Evolutionary conservation across 2,329 filamentous ascomycete genomes (phyloP).

Genomic region (Tolypocladium ophioglossoides): DNA sequence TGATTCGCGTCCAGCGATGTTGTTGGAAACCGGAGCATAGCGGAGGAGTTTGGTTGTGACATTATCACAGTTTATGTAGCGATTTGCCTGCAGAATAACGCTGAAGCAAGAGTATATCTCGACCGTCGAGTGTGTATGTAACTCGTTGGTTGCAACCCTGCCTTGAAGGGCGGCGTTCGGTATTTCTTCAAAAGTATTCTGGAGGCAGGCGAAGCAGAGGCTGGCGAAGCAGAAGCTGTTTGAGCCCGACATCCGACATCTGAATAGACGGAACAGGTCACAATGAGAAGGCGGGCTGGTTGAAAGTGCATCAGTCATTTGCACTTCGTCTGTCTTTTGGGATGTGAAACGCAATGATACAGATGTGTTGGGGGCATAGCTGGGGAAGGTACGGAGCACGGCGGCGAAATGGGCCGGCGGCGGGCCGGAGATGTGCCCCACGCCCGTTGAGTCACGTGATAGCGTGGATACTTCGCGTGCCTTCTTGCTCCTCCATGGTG

Average conservation of each 20-base stretch:
- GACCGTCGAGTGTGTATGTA: background rate
- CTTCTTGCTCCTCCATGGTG: background rate
- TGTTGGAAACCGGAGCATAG: background rate
- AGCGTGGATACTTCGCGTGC: conserved; percentile 3
- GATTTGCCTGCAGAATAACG: background rate
- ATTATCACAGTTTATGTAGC: background rate
- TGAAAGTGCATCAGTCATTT: background rate
- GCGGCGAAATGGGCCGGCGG: background rate
- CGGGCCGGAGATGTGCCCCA: no score
- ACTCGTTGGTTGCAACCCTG: background rate
- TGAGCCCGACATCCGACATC: background rate
- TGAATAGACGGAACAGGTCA: background rate
- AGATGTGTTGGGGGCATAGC: background rate
- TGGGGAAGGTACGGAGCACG: background rate
- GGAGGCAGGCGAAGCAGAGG: no score
- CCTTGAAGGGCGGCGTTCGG: background rate
- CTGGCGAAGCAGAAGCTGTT: no score
- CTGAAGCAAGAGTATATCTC: background rate
- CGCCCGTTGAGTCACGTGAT: conserved; percentile 4
- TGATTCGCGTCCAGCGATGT: background rate
- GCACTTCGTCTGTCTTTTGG: background rate
- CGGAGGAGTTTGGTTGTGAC: background rate
- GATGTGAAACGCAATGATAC: background rate
- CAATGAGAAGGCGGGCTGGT: background rate
- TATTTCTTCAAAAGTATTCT: background rate